Base-by-base conservation (phyloP, 495 filamentous ascomycete genomes). In the Talaromyces nanjingensis region DNA sequence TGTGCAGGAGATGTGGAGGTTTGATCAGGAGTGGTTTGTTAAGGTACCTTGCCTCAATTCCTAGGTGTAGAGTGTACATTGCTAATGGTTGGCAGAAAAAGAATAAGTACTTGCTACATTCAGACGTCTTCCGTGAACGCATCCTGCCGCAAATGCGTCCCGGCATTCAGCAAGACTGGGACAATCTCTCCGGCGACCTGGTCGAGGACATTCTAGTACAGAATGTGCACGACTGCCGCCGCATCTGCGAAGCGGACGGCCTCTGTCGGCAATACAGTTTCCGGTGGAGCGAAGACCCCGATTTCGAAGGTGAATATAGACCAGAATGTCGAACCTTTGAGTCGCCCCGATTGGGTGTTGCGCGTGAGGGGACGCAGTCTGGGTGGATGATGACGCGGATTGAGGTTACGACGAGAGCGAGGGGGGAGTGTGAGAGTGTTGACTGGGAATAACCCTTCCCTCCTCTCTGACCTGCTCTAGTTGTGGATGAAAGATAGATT, bases 81-180 rank as follows among this genome's bases (percentile, higher is more conserved):
- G n/a, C n/a, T n/a, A 65, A 63, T 22, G 9, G 16, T 4, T 29
- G 25, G 31, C 56, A 77, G 76, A 71, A 70, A 65, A 68, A 75
- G n/a, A 73, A 71, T 56, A 65, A 65, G 25, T 62, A 74, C 49
- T 72, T 80, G 29, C 74, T 79, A 6, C 78, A 80, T 65, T 68
- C 72, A 61, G 76, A 80, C 57, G 64, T 79, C 60, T 80, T 80
- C 72, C 72, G 72, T 54, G 77, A 79, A 71, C 71, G 71, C 63
- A 70, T 80, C 61, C 75, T 70, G 63, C 77, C 74, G 22, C 69
- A 74, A 64, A 72, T 77, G 60, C 68, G 68, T 25, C 58, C 69
- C 5, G 65, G 71, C 20, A 62, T 69, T 24, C 71, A 76, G 24
- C 60, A 71, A 9, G 69, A 70, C 63, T 82, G 79, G 79, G 78